Evolutionary conservation across 441 rosid species (phyloP).

Genomic region (Adansonia grandidieri): DNA sequence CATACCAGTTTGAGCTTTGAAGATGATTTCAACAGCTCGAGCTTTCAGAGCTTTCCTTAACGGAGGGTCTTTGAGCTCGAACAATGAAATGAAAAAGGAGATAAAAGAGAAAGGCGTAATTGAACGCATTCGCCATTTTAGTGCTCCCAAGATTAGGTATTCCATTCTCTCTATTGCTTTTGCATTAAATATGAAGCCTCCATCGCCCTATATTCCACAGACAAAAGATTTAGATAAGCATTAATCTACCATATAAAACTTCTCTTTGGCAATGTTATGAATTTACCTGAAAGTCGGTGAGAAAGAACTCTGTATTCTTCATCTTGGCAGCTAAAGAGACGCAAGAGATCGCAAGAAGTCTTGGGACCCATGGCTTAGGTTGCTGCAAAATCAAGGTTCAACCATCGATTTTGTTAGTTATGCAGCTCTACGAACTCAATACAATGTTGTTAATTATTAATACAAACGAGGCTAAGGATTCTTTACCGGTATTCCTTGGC

Average conservation of each 20-base stretch:
- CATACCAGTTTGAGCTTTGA: conserved; percentile 65
- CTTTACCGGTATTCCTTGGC: conserved; percentile 54
- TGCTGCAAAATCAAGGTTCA: conserved; percentile 40
- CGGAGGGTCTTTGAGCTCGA: conserved; percentile 52
- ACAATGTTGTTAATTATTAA: not conserved
- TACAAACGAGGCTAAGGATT: not conserved
- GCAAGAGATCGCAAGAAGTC: conserved; percentile 70
- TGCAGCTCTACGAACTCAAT: not conserved
- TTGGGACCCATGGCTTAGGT: conserved; percentile 60
- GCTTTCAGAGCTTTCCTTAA: conserved; percentile 49
- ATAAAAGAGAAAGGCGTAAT: conserved; percentile 79
- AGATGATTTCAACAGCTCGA: conserved; percentile 57
- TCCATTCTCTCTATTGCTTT: conserved; percentile 68
- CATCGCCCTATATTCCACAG: conserved; percentile 33
- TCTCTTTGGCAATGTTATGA: not conserved
- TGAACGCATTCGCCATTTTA: conserved; percentile 87
- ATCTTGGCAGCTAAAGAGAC: conserved; percentile 70
- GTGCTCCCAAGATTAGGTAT: conserved; percentile 64
- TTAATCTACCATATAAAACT: not conserved
- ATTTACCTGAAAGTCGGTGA: conserved; percentile 51
- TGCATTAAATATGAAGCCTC: conserved; percentile 49
- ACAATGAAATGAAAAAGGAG: conserved; percentile 51
- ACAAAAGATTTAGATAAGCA: not conserved
- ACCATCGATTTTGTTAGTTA: conserved; percentile 13
- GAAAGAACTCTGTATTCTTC: conserved; percentile 52